Base-by-base conservation (phyloP, 306 rosid genomes). In the Psophocarpus tetragonolobus region DNA sequence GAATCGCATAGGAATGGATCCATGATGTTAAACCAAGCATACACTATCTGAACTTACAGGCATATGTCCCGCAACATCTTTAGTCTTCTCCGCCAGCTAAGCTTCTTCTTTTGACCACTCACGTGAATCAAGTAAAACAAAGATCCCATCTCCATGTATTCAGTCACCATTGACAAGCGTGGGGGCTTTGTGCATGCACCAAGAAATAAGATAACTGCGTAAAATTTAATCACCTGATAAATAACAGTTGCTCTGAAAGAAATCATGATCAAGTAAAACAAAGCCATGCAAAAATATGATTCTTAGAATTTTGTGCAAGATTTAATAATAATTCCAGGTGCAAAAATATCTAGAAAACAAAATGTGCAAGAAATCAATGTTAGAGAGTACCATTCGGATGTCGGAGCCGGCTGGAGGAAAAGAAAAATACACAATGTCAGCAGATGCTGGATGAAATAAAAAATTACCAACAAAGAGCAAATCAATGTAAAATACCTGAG, bases 171-270 rank as follows among this genome's bases (percentile, higher is more conserved):
- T 45, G 99, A 95, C 81, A 95, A 83, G 76, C 86, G 93, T 21
- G 99, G 97, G 68, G 99, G 97, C 85, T 85, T 92, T 51, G 97
- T 92, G 88, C 99, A 95, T 66, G 99, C 99, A 70, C 97, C 99
- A 76, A 95, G 96, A 88, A 95, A 95, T 82, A 95, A 86, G 74
- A 95, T 92, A 67, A 95, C 99, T 95, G 97, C 90, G 86, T 67
- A 74, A 38, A 75, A 81, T 78, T 68, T 64, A 80, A 86, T 38
- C 71, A 45, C 63, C 58, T 47, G 57, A 38, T 69, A 65, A 75
- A 41, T 13, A 75, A 26, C 44, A 18, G 70, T 47, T 17, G 41
- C 68, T 50, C 61, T 68, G 41, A 54, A 76, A 68, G 78, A 26
- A 71, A 81, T 48, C 47, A 45, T 35, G 53, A n/a, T n/a, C n/a